Conservation (phyloP, 176 grass and related monocot genomes). For the Themeda triandra region DNA sequence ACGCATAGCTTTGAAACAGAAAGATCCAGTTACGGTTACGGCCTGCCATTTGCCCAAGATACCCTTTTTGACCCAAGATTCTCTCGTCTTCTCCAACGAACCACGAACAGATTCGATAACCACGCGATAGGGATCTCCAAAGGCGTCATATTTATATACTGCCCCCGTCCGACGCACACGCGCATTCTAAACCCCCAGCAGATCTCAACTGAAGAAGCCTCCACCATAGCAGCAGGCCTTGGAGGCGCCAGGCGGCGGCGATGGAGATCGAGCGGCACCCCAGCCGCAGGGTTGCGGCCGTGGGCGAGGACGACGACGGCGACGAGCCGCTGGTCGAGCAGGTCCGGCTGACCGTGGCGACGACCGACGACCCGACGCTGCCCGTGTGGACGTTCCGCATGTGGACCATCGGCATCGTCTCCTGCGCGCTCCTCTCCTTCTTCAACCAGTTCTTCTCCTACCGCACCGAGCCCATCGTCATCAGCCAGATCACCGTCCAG, state of each 20-base stretch:
- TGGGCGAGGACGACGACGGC: neutral
- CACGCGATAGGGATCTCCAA: neutral
- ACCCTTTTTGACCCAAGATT: slow-evolving; percentile 17
- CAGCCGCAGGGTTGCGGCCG: neutral
- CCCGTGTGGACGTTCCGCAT: slow-evolving; percentile 86
- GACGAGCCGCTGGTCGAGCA: slow-evolving; percentile 68
- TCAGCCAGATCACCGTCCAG: slow-evolving; percentile 73
- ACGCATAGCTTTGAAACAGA: neutral
- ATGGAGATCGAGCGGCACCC: slow-evolving; percentile 36
- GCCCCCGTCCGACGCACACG: neutral
- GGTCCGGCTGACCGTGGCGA: slow-evolving; percentile 65
- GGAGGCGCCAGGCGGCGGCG: neutral
- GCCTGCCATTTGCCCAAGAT: neutral
- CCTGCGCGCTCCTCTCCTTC: slow-evolving; percentile 67
- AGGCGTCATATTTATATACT: neutral
- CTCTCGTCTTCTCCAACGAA: slow-evolving; percentile 25
- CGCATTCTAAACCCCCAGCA: neutral
- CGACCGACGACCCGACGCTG: slow-evolving; percentile 53
- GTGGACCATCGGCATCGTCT: slow-evolving; percentile 59
- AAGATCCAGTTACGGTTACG: neutral
- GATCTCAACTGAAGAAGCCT: neutral
- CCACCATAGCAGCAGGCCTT: neutral
- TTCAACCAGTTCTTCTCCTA: slow-evolving; percentile 83
- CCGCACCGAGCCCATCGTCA: slow-evolving; percentile 60
- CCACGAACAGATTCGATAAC: too few species aligned